phyloP scores from a whole-genome alignment of 805 yeast species.

The Maudiozyma saulgeensis region DNA sequence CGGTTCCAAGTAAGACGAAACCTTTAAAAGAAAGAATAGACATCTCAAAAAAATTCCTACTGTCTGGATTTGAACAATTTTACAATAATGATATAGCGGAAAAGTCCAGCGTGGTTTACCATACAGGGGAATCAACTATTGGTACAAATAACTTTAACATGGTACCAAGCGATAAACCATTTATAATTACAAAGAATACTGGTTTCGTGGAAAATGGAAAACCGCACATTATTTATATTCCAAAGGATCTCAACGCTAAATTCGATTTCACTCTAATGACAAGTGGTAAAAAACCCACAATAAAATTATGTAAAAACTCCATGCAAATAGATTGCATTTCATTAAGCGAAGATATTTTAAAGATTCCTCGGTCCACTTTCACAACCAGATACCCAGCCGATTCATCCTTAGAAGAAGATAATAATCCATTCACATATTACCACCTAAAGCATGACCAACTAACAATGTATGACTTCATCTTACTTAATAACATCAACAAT shows the following conservation, averaged over 20 bases:
- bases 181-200: neutral
- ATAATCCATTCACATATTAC: constrained; percentile 40
- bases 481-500: constrained; percentile 33
- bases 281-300: neutral
- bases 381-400: constrained; percentile 34
- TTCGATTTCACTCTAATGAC: constrained; percentile 13
- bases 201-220: neutral
- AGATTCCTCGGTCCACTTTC: constrained; percentile 44
- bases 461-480: constrained; percentile 39
- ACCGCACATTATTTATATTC: constrained; percentile 1
- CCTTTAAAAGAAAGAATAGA: constrained; percentile 49
- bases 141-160: constrained; percentile 1
- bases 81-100: constrained; percentile 6
- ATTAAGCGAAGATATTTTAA: constrained; percentile 28
- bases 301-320: neutral
- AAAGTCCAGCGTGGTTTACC: neutral
- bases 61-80: constrained; percentile 50
- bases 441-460: constrained; percentile 34
- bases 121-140: neutral
- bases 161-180: neutral
- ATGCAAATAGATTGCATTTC: constrained; percentile 36
- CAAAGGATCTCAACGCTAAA: constrained; percentile 1
- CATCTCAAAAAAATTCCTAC: constrained; percentile 36
- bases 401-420: constrained; percentile 46
- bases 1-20: constrained; percentile 40